Base-by-base conservation (phyloP, 2,329 filamentous ascomycete genomes). In the Pseudonectria foliicola region DNA sequence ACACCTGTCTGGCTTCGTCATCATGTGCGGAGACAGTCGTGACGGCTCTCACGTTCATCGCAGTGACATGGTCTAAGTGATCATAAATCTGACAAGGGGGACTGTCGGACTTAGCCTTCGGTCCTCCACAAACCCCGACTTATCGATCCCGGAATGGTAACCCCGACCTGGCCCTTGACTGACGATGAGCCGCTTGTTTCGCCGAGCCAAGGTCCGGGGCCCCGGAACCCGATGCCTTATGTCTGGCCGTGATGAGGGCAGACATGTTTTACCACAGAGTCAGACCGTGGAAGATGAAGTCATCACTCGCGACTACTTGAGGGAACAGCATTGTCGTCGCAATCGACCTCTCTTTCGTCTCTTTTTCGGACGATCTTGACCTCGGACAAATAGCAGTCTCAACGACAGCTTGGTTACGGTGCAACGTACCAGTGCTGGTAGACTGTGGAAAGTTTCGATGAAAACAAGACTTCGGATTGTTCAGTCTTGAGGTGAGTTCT, bases 371-470 rank as follows among this genome's bases (percentile, higher is more conserved):
- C n/a, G n/a, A n/a, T n/a, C n/a, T n/a, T n/a, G 2, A 41, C 38
- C 13, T 50, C 44, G 23, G 46, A n/a, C n/a, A n/a, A n/a, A n/a
- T n/a, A n/a, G n/a, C n/a, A n/a, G n/a, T n/a, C n/a, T n/a, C 43
- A 1, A 57, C 37, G 13, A 57, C 40, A 3, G 44, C 44, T 57
- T 51, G n/a, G 53, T 54, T 5, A 46, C 43, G 2, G 55, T 52
- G 16, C 54, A 54, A 15, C 54, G 50, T 35, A 57, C 49, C 7
- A 49, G 49, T 0, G 45, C 43, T 0, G 54, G n/a, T 48, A 0
- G 46, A 34, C 16, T 35, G 42, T 31, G n/a, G n/a, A n/a, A n/a
- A n/a, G n/a, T n/a, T n/a, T n/a, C n/a, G n/a, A n/a, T n/a, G n/a
- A n/a, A n/a, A n/a, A n/a, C n/a, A n/a, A n/a, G n/a, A n/a, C n/a